Evolutionary conservation across 2,329 filamentous ascomycete genomes (phyloP).

Genomic region (Penicillium sp.): DNA sequence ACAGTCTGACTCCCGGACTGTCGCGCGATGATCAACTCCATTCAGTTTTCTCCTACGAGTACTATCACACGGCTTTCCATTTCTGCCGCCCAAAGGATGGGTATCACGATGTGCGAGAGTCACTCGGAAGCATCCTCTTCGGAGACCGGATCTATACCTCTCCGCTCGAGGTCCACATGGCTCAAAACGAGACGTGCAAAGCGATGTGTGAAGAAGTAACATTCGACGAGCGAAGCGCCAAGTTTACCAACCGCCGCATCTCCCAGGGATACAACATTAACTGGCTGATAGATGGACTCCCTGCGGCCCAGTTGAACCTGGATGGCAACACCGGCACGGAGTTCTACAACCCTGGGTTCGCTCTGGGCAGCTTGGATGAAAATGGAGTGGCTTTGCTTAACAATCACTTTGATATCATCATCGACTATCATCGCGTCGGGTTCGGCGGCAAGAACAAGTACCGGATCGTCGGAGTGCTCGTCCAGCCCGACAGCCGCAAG

Average conservation of each 20-base stretch:
- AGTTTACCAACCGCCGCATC: conserved; percentile 84
- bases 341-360: conserved; percentile 92
- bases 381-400: conserved; percentile 69
- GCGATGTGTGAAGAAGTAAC: conserved; percentile 71
- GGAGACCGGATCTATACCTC: conserved; percentile 98
- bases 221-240: conserved; percentile 67
- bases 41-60: conserved; percentile 95
- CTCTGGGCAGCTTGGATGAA: conserved; percentile 66
- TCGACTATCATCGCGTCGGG: conserved; percentile 87
- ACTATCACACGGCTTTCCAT: conserved; percentile 85
- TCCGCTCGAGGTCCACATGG: conserved; percentile 87
- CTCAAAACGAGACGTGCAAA: conserved; percentile 84
- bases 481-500: conserved; percentile 75
- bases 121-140: conserved; percentile 93
- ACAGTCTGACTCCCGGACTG: conserved; percentile 85
- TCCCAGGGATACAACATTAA: conserved; percentile 87
- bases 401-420: conserved; percentile 93
- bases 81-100: conserved; percentile 83
- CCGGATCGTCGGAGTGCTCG: conserved; percentile 88
- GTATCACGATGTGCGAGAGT: conserved; percentile 80
- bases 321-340: conserved; percentile 76
- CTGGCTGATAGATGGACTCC: conserved; percentile 93
- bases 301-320: conserved; percentile 80
- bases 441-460: conserved; percentile 63
- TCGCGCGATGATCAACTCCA: conserved; percentile 80